phyloP scores from a whole-genome alignment of 116 monocot species.

The Papilionanthe hybrid region DNA sequence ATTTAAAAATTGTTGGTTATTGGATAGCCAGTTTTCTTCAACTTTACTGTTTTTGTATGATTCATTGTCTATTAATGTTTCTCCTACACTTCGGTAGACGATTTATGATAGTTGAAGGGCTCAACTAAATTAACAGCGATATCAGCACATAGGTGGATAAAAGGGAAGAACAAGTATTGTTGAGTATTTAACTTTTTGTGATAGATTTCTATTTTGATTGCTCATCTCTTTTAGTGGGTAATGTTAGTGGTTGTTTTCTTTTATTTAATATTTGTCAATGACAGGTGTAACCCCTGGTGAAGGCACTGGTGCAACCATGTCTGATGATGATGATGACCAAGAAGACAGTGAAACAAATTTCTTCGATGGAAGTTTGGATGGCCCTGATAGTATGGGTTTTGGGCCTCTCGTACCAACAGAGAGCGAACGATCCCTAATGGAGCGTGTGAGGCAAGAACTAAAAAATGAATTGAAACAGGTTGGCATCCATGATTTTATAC shows the following conservation, averaged over 20 bases:
- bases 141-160: too few species aligned
- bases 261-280: background rate
- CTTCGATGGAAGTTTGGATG: slow-evolving; percentile 31
- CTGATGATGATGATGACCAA: slow-evolving; percentile 38
- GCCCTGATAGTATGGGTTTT: slow-evolving; percentile 32
- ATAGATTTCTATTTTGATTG: background rate
- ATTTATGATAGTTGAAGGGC: too few species aligned
- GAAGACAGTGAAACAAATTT: slow-evolving; percentile 29
- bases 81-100: too few species aligned
- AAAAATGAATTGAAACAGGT: slow-evolving; percentile 38
- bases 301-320: slow-evolving; percentile 45
- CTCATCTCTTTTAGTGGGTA: too few species aligned
- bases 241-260: background rate
- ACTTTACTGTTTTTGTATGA: too few species aligned
- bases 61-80: too few species aligned
- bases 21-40: too few species aligned
- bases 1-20: too few species aligned
- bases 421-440: slow-evolving; percentile 32
- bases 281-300: slow-evolving; percentile 37
- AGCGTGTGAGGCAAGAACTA: slow-evolving; percentile 35
- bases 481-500: background rate
- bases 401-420: slow-evolving; percentile 35
- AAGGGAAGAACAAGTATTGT: too few species aligned
- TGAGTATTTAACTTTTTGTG: too few species aligned
- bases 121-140: too few species aligned